These are phyloP conservation scores for Immersiporthe knoxdaviesiana DNA, from an alignment of 2,329 filamentous ascomycete genomes.

Conservation along the genomic window DNA sequence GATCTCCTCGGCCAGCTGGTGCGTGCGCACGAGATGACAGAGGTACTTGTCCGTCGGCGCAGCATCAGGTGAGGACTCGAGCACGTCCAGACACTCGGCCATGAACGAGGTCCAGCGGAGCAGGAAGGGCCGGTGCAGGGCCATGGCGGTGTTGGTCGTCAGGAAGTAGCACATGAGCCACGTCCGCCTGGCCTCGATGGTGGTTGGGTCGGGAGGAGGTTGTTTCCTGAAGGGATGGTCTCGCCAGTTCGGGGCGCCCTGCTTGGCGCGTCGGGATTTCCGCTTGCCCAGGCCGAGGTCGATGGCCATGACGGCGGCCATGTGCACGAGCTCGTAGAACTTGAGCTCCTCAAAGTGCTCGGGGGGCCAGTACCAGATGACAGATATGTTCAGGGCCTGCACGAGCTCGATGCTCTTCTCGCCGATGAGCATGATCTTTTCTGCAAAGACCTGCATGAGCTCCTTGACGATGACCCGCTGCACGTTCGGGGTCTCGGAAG, in stretches of 20 bases:
- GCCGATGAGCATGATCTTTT: slow-evolving; percentile 73
- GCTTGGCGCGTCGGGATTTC: slow-evolving; percentile 39
- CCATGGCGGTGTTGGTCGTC: slow-evolving; percentile 62
- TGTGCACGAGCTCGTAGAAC: slow-evolving; percentile 85
- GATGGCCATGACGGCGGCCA: slow-evolving; percentile 79
- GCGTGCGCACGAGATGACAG: slow-evolving; percentile 62
- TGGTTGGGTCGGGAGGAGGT: slow-evolving; percentile 54
- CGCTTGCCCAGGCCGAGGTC: slow-evolving; percentile 72
- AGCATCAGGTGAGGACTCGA: slow-evolving; percentile 58
- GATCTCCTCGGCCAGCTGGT: slow-evolving; percentile 70
- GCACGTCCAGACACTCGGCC: slow-evolving; percentile 59
- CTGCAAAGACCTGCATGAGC: slow-evolving; percentile 72
- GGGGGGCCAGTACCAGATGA: slow-evolving; percentile 86
- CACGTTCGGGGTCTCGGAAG: slow-evolving; percentile 57
- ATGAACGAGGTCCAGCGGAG: slow-evolving; percentile 65
- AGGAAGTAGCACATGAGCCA: slow-evolving; percentile 65
- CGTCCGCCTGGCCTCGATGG: slow-evolving; percentile 58
- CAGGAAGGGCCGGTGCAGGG: slow-evolving; percentile 62
- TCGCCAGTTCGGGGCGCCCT: slow-evolving; percentile 46
- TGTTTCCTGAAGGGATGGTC: slow-evolving; percentile 48
- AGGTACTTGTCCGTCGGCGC: slow-evolving; percentile 60
- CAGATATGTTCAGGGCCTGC: slow-evolving; percentile 74
- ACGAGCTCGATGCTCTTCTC: slow-evolving; percentile 84
- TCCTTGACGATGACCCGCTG: slow-evolving; percentile 69
- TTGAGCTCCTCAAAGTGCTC: slow-evolving; percentile 85